Evolutionary conservation across 257 asterid genomes (phyloP).

Genomic region (Nicotiana knightiana): DNA sequence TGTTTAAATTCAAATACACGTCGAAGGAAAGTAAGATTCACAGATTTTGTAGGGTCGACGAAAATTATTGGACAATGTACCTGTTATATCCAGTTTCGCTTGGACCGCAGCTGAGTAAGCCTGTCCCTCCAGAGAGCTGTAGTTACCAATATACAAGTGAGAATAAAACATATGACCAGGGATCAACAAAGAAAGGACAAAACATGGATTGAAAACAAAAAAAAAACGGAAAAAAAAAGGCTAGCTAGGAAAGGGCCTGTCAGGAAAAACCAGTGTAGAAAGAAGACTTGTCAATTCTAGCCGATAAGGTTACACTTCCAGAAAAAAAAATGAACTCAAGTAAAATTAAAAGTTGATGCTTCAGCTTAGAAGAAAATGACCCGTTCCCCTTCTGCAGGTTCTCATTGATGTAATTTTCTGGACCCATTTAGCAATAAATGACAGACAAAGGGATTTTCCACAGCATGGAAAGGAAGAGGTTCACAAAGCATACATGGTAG

Average conservation of each 20-base stretch:
- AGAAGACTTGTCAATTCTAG: too few species aligned
- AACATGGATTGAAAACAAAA: background rate
- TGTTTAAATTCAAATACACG: background rate
- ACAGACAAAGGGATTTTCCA: background rate
- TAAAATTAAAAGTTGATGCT: background rate
- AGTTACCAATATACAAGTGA: slow-evolving; percentile 4
- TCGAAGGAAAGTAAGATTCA: background rate
- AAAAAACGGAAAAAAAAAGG: too few species aligned
- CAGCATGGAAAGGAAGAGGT: background rate
- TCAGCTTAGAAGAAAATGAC: background rate
- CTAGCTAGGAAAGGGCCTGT: background rate
- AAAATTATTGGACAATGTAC: background rate
- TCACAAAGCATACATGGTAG: background rate
- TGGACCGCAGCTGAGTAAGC: slow-evolving; percentile 76
- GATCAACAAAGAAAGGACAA: background rate
- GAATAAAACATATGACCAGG: background rate
- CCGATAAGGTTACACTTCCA: background rate
- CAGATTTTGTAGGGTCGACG: background rate
- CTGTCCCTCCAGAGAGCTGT: slow-evolving; percentile 90
- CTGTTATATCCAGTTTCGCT: slow-evolving; percentile 68
- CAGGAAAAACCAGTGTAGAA: background rate
- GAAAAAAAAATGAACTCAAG: background rate
- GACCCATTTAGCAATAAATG: background rate
- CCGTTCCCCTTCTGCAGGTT: background rate
- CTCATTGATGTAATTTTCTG: background rate